Percentiles rank a stretch among this genome's conserved stretches.
Conservation (phyloP, 257 asterid genomes). For the Mentha longifolia region DNA sequence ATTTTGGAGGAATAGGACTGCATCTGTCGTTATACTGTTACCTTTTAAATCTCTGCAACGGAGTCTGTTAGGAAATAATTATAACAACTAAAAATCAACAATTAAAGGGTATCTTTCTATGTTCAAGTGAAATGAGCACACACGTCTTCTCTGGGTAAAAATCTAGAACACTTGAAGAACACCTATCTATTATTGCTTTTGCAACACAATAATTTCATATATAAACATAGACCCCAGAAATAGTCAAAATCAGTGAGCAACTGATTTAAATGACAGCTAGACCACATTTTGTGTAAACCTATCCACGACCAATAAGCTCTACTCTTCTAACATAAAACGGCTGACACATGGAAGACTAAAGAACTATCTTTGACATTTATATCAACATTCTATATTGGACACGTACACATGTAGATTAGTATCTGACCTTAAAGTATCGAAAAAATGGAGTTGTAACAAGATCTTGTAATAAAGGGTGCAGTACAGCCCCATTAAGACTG, state of each 20-base stretch:
- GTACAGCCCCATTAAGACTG: slow-evolving; percentile 69
- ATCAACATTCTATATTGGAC: slow-evolving; percentile 17
- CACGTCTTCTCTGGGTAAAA: neutral
- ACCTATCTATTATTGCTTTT: neutral
- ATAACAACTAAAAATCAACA: neutral
- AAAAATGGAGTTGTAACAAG: slow-evolving; percentile 88
- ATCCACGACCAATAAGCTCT: slow-evolving; percentile 10
- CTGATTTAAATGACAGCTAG: neutral
- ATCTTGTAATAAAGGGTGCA: slow-evolving; percentile 88
- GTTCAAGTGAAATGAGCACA: neutral
- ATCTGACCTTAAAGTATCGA: slow-evolving; percentile 84
- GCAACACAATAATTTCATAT: neutral
- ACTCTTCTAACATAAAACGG: neutral
- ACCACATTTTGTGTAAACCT: neutral
- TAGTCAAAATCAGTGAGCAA: slow-evolving; percentile 20
- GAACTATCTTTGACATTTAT: slow-evolving; percentile 8
- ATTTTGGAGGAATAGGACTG: neutral
- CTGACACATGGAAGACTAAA: neutral
- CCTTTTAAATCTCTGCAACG: neutral
- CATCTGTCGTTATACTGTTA: neutral
- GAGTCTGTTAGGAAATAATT: neutral
- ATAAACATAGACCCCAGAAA: neutral
- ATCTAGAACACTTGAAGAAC: neutral
- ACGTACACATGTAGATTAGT: slow-evolving; percentile 15
- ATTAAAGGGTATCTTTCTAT: neutral